These are phyloP conservation scores for Solanum hybrid DNA, from an alignment of 305 asterid genomes.

Conservation along the genomic window DNA sequence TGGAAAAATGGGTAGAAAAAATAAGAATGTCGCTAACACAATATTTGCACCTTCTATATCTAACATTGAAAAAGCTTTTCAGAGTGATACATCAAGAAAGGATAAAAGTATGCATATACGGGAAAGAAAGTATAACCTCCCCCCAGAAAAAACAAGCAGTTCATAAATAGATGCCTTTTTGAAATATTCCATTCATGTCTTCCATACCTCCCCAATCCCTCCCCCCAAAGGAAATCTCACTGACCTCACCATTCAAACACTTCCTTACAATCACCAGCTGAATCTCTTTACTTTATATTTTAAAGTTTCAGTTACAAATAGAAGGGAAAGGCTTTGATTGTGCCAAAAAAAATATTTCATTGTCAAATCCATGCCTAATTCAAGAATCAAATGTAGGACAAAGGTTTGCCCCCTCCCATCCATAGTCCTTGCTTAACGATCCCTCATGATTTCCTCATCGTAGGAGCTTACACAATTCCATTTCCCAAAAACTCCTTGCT, in stretches of 20 bases:
- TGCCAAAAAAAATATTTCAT: neutral
- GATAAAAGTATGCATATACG: neutral
- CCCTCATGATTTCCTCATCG: neutral
- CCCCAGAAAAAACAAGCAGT: neutral
- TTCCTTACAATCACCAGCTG: neutral
- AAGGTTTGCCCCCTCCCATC: neutral
- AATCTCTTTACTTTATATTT: neutral
- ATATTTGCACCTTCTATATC: neutral
- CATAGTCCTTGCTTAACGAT: neutral
- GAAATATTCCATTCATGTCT: neutral
- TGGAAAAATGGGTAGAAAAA: conserved; percentile 14
- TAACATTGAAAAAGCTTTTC: neutral
- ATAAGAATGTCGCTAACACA: neutral
- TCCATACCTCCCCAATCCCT: neutral
- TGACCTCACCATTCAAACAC: neutral
- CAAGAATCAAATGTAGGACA: neutral
- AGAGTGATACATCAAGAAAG: neutral
- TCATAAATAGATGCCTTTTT: neutral
- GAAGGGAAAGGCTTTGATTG: neutral
- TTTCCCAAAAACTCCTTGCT: conserved; percentile 1
- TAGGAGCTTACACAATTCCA: neutral
- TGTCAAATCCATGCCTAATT: neutral
- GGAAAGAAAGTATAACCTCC: neutral
- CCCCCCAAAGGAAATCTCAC: neutral
- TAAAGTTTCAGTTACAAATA: neutral